Base-by-base conservation (phyloP, 495 filamentous ascomycete genomes). In the Xylaria venustula region DNA sequence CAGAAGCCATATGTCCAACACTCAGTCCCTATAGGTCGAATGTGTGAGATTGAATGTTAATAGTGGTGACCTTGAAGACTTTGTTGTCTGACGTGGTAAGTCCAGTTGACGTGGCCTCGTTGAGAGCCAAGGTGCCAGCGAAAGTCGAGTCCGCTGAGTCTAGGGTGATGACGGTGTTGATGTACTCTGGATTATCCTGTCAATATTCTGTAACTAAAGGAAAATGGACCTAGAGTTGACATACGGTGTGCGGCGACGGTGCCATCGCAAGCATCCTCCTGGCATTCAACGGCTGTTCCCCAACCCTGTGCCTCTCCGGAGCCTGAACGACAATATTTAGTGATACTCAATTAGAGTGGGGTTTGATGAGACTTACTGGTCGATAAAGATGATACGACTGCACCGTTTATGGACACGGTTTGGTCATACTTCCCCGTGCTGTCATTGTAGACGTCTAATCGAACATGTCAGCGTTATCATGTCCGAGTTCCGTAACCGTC, bases 281-380 rank as follows among this genome's bases (percentile, higher is more conserved):
- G 73, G 36, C 76, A 79, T 51, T 79, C 76, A 1, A 79, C 72
- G 7, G 76, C 70, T 44, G 73, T 76, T 9, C 75, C 76, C 75
- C 76, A 77, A 53, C 73, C 73, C 58, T 75, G 58, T 25, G 74
- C 58, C 2, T 54, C 7, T 1, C 58, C 58, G 15, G 58, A 60
- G 17, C 20, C 58, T 60, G 32, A 44, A 12, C 11, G 25, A 19
- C 6, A 2, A 25, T 28, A 15, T 14, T 54, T 4, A 50, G n/a
- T 17, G 11, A 8, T 32, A 32, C 0, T 0, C 7, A 49, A 4
- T 8, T 8, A 30, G n/a, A 20, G n/a, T 4, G 4, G 14, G 1
- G 2, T 26, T 1, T 28, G 17, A 30, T 2, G 28, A 41, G 5
- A 25, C 46, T 42, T 44, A 60, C 58, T 60, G 2, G 58, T 54